A percentile compares a stretch with the other conserved stretches of the same genome.
Evolutionary conservation across 2,329 filamentous ascomycete genomes (phyloP).

Genomic region (Epicoccum nigrum): DNA sequence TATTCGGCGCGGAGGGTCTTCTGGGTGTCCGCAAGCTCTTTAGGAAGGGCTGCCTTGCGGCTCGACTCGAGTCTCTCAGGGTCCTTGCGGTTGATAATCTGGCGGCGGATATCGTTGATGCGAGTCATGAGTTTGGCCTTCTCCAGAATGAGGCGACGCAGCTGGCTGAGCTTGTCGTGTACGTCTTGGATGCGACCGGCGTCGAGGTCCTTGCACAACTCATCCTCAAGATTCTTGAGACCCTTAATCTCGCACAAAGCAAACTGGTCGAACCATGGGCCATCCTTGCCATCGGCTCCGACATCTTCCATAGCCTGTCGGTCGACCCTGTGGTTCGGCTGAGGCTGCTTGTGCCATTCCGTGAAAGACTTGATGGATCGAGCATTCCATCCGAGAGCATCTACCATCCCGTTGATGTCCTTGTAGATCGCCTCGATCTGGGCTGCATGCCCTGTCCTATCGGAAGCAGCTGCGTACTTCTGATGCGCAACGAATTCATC

Average conservation of each 20-base stretch:
- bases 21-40: conserved; percentile 83
- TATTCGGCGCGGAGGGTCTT: conserved; percentile 81
- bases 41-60: conserved; percentile 75
- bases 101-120: conserved; percentile 77
- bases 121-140: conserved; percentile 71
- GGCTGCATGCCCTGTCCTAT: conserved; percentile 51
- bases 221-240: conserved; percentile 65
- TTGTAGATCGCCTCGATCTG: conserved; percentile 66
- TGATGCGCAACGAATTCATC: conserved; percentile 70
- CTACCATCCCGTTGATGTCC: conserved; percentile 92
- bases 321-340: conserved; percentile 60
- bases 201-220: conserved; percentile 69
- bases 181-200: conserved; percentile 72
- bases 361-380: conserved; percentile 67
- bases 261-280: conserved; percentile 67
- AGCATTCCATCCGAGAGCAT: conserved; percentile 86
- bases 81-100: conserved; percentile 73
- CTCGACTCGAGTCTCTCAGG: conserved; percentile 69
- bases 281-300: conserved; percentile 44
- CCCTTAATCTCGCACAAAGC: conserved; percentile 76
- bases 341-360: conserved; percentile 62
- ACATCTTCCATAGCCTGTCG: conserved; percentile 67
- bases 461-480: conserved; percentile 50
- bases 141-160: conserved; percentile 72
- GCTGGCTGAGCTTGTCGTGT: conserved; percentile 69